Evolutionary conservation across 805 yeast genomes (phyloP).

Genomic region (Kazachstania africana): DNA sequence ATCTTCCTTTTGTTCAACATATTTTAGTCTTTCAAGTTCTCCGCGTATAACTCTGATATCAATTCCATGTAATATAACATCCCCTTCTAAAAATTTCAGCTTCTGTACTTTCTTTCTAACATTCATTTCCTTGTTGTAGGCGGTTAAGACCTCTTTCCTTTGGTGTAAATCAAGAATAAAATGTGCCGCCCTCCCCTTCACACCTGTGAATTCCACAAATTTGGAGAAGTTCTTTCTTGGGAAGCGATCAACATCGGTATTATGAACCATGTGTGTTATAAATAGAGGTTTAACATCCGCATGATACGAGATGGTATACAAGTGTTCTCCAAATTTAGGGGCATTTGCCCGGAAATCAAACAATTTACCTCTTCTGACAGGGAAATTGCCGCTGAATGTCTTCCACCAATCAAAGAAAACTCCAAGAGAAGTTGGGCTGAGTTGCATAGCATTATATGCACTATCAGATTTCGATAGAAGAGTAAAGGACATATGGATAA

Average conservation of each 20-base stretch:
- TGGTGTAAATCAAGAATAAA: slow-evolving; percentile 62
- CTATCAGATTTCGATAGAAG: slow-evolving; percentile 32
- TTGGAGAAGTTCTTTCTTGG: slow-evolving; percentile 9
- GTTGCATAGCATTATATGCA: slow-evolving; percentile 61
- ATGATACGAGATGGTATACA: slow-evolving; percentile 69
- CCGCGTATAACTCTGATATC: slow-evolving; percentile 52
- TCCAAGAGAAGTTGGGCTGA: slow-evolving; percentile 55
- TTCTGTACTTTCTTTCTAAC: slow-evolving; percentile 36
- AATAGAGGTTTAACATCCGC: slow-evolving; percentile 64
- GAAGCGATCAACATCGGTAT: slow-evolving; percentile 24
- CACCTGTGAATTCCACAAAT: slow-evolving; percentile 47
- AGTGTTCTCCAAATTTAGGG: slow-evolving; percentile 63
- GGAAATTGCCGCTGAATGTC: slow-evolving; percentile 70
- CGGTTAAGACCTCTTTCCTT: slow-evolving; percentile 35
- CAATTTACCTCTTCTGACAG: slow-evolving; percentile 63
- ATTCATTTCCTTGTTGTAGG: slow-evolving; percentile 36
- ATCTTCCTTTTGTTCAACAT: slow-evolving; percentile 9
- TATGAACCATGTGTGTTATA: slow-evolving; percentile 58
- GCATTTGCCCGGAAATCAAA: slow-evolving; percentile 46
- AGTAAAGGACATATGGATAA: slow-evolving; percentile 58
- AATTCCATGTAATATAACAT: slow-evolving; percentile 40
- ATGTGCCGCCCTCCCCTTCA: slow-evolving; percentile 47
- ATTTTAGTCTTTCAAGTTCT: slow-evolving; percentile 26
- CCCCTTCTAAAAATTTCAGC: slow-evolving; percentile 57
- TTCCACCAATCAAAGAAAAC: slow-evolving; percentile 82